Evolutionary conservation across 192 early-diverging fungal genomes (phyloP), one percentile per base, ranked within the genome.

Genomic region (Jimgerdemannia lactiflua): DNA sequence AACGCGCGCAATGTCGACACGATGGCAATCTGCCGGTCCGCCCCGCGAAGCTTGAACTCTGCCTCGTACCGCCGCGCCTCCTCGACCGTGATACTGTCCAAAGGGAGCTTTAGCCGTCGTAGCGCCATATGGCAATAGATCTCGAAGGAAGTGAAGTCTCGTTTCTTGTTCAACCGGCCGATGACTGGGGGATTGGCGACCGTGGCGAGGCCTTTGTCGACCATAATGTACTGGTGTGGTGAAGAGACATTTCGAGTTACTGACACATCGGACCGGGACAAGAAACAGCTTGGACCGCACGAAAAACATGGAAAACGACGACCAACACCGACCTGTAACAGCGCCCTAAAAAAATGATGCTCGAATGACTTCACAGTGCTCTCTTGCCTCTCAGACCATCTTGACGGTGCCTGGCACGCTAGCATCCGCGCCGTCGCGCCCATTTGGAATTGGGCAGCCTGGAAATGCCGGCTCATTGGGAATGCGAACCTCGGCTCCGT

Each of bases 1-100:
- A 97, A 78, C 1, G 91, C 87, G 49, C 92, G 79, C 49, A 97
- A 79, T 44, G 95, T 94, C 95, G 95, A 97, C 29, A 92, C 87
- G 14, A 91, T 86, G 3, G 93, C 91, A 71, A 97, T 88, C 74
- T 90, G 88, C 66, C 72, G 78, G 64, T 89, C 79, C 49, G 84
- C 78, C 17, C 74, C 69, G n/a, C 67, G 44, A 20, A 79, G 71
- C 29, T 80, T 80, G 7, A 79, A 79, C 7, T 85, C 66, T 29
- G 78, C 41, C 18, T 86, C 78, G 49, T 87, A 84, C 8, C 81
- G 77, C 6, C 71, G 71, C 0, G 91, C 81, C 11, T 85, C 83
- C 41, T 79, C 84, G n/a, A 75, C 66, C 6, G 70, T 71, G 10
- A 86, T 83, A 2, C 73, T 70, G 29, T 84, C 83, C 4, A 63